These are phyloP conservation scores for Steccherinum ochraceum DNA, from an alignment of 768 basidiomycete species.

Conservation along the genomic window DNA sequence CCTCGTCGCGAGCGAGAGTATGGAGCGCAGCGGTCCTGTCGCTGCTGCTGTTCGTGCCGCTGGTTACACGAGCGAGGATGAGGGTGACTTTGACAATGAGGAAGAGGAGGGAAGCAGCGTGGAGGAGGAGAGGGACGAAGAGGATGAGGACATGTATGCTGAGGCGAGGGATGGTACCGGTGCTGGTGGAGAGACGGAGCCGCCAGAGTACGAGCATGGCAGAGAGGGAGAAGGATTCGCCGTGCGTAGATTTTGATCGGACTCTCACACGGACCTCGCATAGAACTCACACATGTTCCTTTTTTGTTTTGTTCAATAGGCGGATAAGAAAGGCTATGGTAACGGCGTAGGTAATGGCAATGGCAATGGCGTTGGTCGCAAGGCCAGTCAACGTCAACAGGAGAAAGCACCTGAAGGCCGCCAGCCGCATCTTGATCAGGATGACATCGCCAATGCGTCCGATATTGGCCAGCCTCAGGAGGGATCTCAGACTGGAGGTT, in stretches of 20 bases:
- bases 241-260: conserved; percentile 21
- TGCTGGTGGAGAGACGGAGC: conserved; percentile 40
- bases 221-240: no score
- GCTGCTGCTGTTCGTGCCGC: conserved; percentile 86
- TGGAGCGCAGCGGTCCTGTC: conserved; percentile 89
- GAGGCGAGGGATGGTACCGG: conserved; percentile 35
- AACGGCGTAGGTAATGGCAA: conserved; percentile 7
- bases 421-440: conserved; percentile 24
- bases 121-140: conserved; percentile 39
- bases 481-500: neutral
- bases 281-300: neutral
- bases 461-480: neutral
- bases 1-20: conserved; percentile 87
- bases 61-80: conserved; percentile 76
- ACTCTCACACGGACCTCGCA: conserved; percentile 46
- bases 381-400: conserved; percentile 54
- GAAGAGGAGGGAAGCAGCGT: conserved; percentile 59
- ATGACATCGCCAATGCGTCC: conserved; percentile 14
- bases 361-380: conserved; percentile 27
- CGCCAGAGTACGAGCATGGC: conserved; percentile 56
- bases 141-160: conserved; percentile 42
- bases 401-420: conserved; percentile 70
- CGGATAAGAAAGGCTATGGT: conserved; percentile 29
- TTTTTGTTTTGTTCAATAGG: conserved; percentile 15
- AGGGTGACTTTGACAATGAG: conserved; percentile 56